Conservation (phyloP, 2,329 filamentous ascomycete species). For the Pyrenochaeta sp. region DNA sequence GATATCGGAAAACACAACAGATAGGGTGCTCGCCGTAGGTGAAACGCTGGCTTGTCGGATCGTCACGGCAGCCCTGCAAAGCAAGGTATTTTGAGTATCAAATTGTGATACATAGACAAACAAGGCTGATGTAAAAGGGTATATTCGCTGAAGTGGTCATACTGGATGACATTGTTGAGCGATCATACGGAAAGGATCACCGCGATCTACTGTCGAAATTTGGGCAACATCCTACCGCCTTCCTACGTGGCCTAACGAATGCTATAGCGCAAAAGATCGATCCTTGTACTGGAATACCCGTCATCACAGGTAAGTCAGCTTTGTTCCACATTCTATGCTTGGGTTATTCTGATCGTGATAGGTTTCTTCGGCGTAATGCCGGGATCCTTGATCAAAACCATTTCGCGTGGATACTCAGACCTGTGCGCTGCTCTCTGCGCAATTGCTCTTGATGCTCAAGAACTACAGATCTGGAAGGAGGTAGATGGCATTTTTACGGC, state of each 20-base stretch:
- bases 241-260: slow-evolving; percentile 12
- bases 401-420: slow-evolving; percentile 94
- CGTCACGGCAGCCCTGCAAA: too few species aligned
- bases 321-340: too few species aligned
- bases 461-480: slow-evolving; percentile 98
- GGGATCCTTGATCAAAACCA: slow-evolving; percentile 84
- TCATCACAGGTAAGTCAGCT: too few species aligned
- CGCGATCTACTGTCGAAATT: slow-evolving; percentile 52
- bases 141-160: slow-evolving; percentile 9
- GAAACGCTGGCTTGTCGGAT: slow-evolving; percentile 17
- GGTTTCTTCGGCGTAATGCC: slow-evolving; percentile 91
- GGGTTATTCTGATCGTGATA: too few species aligned
- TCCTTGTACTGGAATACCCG: slow-evolving; percentile 52
- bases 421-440: slow-evolving; percentile 89
- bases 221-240: slow-evolving; percentile 36
- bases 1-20: slow-evolving; percentile 16
- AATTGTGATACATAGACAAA: too few species aligned
- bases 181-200: slow-evolving; percentile 61
- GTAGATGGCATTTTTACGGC: slow-evolving; percentile 91
- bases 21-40: slow-evolving; percentile 16
- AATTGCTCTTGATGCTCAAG: slow-evolving; percentile 80
- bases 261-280: slow-evolving; percentile 49
- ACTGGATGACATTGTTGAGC: slow-evolving; percentile 9
- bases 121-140: too few species aligned
- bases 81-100: too few species aligned